phyloP scores from a whole-genome alignment of 1,284 basidiomycete genomes.

The Pterula multifida region DNA sequence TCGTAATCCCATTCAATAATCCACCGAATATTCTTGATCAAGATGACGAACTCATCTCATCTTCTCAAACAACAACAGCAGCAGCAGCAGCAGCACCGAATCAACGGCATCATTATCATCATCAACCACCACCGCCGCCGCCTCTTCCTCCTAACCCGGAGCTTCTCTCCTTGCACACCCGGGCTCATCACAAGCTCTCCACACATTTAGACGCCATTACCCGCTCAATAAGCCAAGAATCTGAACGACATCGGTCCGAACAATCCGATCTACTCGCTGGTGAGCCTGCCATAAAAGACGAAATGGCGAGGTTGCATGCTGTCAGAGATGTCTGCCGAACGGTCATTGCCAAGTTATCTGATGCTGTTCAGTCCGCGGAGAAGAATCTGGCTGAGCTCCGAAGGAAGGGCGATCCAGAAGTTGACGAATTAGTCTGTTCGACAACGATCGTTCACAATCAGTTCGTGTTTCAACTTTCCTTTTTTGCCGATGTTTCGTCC shows the following conservation, averaged over 20 bases:
- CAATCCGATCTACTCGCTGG: conserved; percentile 80
- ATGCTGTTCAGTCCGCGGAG: conserved; percentile 54
- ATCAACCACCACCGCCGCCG: conserved; percentile 33
- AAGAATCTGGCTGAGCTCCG: conserved; percentile 58
- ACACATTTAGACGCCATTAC: conserved; percentile 58
- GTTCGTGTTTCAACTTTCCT: conserved; percentile 35
- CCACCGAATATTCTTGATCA: conserved; percentile 39
- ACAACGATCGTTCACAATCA: conserved; percentile 95
- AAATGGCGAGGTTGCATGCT: conserved; percentile 89
- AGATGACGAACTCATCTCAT: conserved; percentile 16
- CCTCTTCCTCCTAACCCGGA: conserved; percentile 86
- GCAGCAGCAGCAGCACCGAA: conserved; percentile 7
- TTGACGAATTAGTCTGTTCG: conserved; percentile 90
- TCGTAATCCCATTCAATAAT: conserved; percentile 16
- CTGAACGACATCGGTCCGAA: conserved; percentile 67
- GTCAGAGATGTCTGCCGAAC: conserved; percentile 86
- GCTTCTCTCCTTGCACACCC: conserved; percentile 73
- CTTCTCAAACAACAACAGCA: conserved; percentile 13
- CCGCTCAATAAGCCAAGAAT: conserved; percentile 54
- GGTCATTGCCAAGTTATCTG: conserved; percentile 58
- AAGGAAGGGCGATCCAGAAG: conserved; percentile 67
- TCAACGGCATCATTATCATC: conserved; percentile 16
- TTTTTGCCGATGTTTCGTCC: conserved; percentile 4
- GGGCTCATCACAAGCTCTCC: conserved; percentile 66
- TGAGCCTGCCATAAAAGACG: conserved; percentile 87